Conservation (phyloP, 345 rosid species). For the Hypericum androsaemum region DNA sequence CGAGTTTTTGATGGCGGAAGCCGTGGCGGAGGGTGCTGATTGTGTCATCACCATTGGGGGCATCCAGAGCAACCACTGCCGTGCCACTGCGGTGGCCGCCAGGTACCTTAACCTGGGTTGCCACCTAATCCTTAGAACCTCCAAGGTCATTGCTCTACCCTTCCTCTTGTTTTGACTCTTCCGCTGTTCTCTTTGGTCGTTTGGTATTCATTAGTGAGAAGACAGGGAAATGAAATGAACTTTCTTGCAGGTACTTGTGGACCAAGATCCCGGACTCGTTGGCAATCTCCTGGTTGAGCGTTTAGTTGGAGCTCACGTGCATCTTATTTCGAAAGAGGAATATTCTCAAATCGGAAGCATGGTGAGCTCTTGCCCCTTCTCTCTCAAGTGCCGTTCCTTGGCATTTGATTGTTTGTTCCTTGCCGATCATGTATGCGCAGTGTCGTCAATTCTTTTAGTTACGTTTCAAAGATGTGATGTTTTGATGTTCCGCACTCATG, state of each 20-base stretch:
- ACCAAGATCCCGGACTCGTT: conserved; percentile 76
- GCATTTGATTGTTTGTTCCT: conserved; percentile 20
- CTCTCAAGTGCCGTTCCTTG: neutral
- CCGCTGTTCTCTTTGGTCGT: neutral
- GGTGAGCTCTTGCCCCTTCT: conserved; percentile 38
- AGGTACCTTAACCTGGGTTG: conserved; percentile 66
- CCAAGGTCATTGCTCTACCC: conserved; percentile 38
- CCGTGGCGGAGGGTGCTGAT: conserved; percentile 73
- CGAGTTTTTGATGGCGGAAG: conserved; percentile 84
- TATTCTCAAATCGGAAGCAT: conserved; percentile 68
- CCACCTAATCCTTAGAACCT: conserved; percentile 67
- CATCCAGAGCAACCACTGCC: conserved; percentile 92
- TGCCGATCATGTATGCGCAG: no score
- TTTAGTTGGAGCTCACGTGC: conserved; percentile 74
- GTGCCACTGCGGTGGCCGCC: conserved; percentile 85
- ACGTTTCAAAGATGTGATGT: no score
- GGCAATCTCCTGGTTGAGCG: conserved; percentile 88
- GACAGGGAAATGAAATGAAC: neutral
- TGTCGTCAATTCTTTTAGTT: no score
- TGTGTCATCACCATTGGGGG: conserved; percentile 80
- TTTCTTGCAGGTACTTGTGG: conserved; percentile 53
- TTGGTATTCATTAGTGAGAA: neutral
- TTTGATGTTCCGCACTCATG: no score
- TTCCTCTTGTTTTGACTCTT: neutral
- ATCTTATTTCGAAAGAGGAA: conserved; percentile 84